Percentiles rank a stretch among this genome's conserved stretches.
Evolutionary conservation across 169 alveolate genomes (phyloP).

Genomic region (Amoebophrya sp.): DNA sequence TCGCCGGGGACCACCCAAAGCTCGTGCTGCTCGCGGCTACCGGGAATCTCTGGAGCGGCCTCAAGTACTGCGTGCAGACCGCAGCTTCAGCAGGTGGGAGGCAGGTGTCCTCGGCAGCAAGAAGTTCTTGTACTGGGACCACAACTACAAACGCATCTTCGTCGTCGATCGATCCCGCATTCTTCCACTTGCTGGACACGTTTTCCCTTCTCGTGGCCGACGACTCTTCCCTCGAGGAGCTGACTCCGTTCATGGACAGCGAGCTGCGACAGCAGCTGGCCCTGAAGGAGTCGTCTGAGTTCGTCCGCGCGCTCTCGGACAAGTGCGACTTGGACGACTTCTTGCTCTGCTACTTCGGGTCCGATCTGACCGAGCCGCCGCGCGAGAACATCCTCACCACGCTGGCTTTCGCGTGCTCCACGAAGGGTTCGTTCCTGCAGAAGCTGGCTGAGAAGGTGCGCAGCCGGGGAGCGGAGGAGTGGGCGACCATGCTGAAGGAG

Average conservation of each 20-base stretch:
- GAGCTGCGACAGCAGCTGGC: not conserved
- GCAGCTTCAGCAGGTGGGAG: too few relatives aligned
- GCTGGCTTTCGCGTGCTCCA: not conserved
- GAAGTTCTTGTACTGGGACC: too few relatives aligned
- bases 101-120: too few relatives aligned
- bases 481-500: not conserved
- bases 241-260: too few relatives aligned
- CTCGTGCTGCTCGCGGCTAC: not conserved
- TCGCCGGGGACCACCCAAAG: not conserved
- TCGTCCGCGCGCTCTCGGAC: not conserved
- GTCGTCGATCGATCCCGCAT: not conserved
- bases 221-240: too few relatives aligned
- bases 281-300: not conserved
- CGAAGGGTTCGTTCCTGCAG: not conserved
- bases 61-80: too few relatives aligned
- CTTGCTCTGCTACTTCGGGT: not conserved
- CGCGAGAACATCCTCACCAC: not conserved
- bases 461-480: not conserved
- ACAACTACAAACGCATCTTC: not conserved
- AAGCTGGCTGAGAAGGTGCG: not conserved
- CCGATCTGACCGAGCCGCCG: not conserved
- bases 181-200: not conserved
- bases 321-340: not conserved
- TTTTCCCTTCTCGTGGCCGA: not conserved
- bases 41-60: not conserved